Percentiles rank a stretch among this genome's conserved stretches.
Conservation (phyloP, 805 yeast genomes). For the Teunomyces barrocoloradensis region DNA sequence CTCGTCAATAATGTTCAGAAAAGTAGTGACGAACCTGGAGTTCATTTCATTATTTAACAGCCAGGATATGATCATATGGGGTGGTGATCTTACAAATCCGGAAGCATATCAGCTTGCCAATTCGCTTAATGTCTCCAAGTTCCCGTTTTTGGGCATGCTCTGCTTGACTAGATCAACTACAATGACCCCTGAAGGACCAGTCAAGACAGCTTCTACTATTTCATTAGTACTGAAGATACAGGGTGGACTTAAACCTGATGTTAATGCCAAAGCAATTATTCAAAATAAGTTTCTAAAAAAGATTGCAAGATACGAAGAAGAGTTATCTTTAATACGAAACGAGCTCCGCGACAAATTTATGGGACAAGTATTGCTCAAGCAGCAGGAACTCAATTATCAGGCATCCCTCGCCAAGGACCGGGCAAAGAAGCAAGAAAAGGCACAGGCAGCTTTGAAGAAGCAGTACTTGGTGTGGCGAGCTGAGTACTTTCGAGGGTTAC, state of each 20-base stretch:
- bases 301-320: slow-evolving; percentile 58
- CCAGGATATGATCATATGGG: slow-evolving; percentile 73
- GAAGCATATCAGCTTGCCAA: slow-evolving; percentile 85
- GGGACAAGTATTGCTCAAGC: slow-evolving; percentile 56
- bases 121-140: slow-evolving; percentile 63
- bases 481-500: slow-evolving; percentile 24
- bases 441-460: slow-evolving; percentile 30
- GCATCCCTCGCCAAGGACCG: slow-evolving; percentile 68
- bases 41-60: slow-evolving; percentile 42
- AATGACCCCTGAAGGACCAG: slow-evolving; percentile 56
- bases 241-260: slow-evolving; percentile 52
- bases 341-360: slow-evolving; percentile 62
- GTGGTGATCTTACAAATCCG: slow-evolving; percentile 75
- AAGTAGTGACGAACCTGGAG: slow-evolving; percentile 50
- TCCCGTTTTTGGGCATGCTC: slow-evolving; percentile 80
- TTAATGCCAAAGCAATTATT: slow-evolving; percentile 28
- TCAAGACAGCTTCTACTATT: slow-evolving; percentile 52
- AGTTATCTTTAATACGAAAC: slow-evolving; percentile 55
- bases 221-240: slow-evolving; percentile 62
- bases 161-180: slow-evolving; percentile 59
- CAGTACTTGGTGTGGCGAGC: slow-evolving; percentile 34
- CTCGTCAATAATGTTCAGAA: slow-evolving; percentile 48
- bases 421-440: slow-evolving; percentile 37
- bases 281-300: slow-evolving; percentile 41
- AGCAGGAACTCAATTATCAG: slow-evolving; percentile 78